Conservation (phyloP, 2,329 filamentous ascomycete species). For the Dactylellina drechsleri region DNA sequence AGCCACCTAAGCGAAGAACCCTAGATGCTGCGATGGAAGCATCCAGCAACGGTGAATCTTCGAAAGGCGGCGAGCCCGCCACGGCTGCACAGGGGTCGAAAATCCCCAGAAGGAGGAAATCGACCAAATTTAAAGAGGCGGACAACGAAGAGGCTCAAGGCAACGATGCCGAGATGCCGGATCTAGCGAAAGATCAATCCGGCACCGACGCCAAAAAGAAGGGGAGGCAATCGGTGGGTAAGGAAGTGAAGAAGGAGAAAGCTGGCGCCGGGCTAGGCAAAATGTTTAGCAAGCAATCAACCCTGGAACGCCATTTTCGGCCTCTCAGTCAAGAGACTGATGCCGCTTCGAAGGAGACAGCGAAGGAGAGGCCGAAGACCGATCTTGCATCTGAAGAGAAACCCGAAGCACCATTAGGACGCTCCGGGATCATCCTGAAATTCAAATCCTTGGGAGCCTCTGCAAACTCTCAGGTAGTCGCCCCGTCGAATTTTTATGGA, state of each 20-base stretch:
- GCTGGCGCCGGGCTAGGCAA: conserved; percentile 1
- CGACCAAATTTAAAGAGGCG: conserved; percentile 13
- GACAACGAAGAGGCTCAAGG: conserved; percentile 7
- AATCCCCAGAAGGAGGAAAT: conserved; percentile 24
- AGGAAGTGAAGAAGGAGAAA: conserved; percentile 23
- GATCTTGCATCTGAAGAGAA: conserved; percentile 3
- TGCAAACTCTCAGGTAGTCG: conserved; percentile 9
- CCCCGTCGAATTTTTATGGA: conserved; percentile 28
- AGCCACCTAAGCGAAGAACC: conserved; percentile 24
- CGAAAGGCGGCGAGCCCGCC: conserved; percentile 8
- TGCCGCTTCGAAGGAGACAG: conserved; percentile 6
- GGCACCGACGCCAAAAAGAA: conserved; percentile 7
- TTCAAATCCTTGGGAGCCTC: conserved; percentile 13
- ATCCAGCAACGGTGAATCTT: conserved; percentile 15
- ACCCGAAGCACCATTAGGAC: conserved; percentile 1
- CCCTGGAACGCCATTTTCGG: conserved; percentile 32
- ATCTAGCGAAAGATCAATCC: conserved; percentile 11
- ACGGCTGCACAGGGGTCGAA: neutral
- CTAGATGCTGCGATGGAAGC: conserved; percentile 23
- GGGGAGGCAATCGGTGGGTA: neutral
- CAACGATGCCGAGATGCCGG: conserved; percentile 11
- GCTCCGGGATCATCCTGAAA: conserved; percentile 25
- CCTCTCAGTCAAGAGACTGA: conserved; percentile 30
- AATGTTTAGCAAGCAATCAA: conserved; percentile 33
- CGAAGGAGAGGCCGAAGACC: conserved; percentile 9